Evolutionary conservation across 2,329 filamentous ascomycete genomes (phyloP).

Genomic region (Apiospora kogelbergensis): DNA sequence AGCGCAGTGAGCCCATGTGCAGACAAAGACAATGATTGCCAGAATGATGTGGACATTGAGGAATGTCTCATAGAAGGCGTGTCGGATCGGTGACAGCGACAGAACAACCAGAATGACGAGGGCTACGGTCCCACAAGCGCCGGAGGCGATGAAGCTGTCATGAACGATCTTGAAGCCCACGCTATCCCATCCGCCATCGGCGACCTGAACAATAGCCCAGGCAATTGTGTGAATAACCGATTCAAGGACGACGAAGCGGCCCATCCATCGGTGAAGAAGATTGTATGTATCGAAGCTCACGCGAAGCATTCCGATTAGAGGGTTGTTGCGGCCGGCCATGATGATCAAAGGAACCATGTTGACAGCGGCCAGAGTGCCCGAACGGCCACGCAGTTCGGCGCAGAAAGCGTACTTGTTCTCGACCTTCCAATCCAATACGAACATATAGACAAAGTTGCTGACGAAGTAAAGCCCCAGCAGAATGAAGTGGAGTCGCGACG

Average conservation of each 20-base stretch:
- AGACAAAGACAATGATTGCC: slow-evolving; percentile 65
- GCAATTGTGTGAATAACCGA: slow-evolving; percentile 67
- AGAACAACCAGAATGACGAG: slow-evolving; percentile 68
- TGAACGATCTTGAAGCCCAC: slow-evolving; percentile 53
- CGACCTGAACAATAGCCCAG: slow-evolving; percentile 73
- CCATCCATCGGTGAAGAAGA: slow-evolving; percentile 81
- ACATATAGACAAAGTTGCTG: slow-evolving; percentile 64
- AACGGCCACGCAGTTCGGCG: slow-evolving; percentile 82
- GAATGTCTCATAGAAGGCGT: slow-evolving; percentile 98
- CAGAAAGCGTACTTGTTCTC: slow-evolving; percentile 63
- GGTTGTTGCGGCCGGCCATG: slow-evolving; percentile 90
- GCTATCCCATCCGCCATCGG: slow-evolving; percentile 62
- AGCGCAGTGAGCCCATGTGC: slow-evolving; percentile 77
- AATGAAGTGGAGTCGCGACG: slow-evolving; percentile 62
- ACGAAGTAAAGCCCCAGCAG: slow-evolving; percentile 56
- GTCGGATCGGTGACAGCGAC: slow-evolving; percentile 77
- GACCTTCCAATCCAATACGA: slow-evolving; percentile 59
- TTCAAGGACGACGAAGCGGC: slow-evolving; percentile 70
- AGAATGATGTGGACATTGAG: slow-evolving; percentile 81
- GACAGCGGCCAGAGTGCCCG: slow-evolving; percentile 78
- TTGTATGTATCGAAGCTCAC: slow-evolving; percentile 98
- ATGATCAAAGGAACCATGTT: slow-evolving; percentile 93
- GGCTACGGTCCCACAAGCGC: slow-evolving; percentile 59
- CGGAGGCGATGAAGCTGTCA: slow-evolving; percentile 65
- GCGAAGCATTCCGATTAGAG: slow-evolving; percentile 75